A percentile compares a stretch with the other conserved stretches of the same genome.
Conservation (phyloP, 2,329 filamentous ascomycete genomes). For the Akanthomyces dipterigenus region DNA sequence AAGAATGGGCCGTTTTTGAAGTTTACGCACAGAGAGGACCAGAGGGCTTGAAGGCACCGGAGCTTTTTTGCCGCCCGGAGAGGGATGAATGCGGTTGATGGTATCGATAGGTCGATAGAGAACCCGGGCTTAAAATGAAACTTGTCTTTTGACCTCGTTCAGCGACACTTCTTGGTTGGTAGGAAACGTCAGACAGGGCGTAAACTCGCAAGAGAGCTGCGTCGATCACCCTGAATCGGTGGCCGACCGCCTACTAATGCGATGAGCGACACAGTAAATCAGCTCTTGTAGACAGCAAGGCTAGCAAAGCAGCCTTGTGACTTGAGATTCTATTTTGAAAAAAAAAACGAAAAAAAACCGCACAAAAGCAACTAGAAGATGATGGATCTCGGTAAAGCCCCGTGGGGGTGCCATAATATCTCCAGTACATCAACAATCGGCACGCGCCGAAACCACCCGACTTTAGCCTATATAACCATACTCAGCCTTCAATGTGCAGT, state of each 20-base stretch:
- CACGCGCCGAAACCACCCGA: background rate
- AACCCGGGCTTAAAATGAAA: background rate
- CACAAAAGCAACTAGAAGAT: background rate
- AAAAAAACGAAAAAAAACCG: background rate
- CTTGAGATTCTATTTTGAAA: background rate
- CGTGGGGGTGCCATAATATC: background rate
- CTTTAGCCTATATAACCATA: background rate
- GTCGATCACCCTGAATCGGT: background rate
- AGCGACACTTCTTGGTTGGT: background rate
- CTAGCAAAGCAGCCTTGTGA: background rate
- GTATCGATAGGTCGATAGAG: background rate
- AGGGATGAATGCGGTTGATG: background rate
- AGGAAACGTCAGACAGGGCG: background rate
- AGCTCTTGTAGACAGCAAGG: background rate
- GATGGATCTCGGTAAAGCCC: background rate
- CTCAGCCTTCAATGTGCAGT: background rate
- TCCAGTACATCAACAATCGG: background rate
- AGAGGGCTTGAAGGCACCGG: background rate
- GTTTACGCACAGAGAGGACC: background rate
- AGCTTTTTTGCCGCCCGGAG: background rate
- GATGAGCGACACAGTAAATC: background rate
- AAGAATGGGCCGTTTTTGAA: constrained; percentile 10
- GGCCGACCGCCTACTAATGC: background rate
- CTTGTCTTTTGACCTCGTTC: background rate
- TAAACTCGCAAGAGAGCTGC: background rate